phyloP scores from a whole-genome alignment of 306 rosid genomes.

The Castanea sativa region DNA sequence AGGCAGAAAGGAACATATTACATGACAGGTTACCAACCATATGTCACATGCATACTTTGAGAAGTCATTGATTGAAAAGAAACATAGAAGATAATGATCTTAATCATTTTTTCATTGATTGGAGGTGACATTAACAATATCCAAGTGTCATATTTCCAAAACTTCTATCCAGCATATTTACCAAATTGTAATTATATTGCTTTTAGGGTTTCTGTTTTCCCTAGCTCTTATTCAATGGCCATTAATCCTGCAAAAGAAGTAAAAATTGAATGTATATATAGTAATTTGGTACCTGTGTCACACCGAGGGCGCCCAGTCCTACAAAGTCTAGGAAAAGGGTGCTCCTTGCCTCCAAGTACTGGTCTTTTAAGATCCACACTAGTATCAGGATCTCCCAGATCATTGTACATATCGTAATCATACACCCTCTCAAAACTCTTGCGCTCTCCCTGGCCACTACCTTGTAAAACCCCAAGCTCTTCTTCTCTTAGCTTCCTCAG shows the following conservation, averaged over 20 bases:
- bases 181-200: too few species aligned
- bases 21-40: too few species aligned
- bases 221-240: too few species aligned
- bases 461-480: constrained; percentile 37
- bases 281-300: background rate
- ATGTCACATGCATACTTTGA: too few species aligned
- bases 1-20: too few species aligned
- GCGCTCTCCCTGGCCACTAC: constrained; percentile 44
- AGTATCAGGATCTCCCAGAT: constrained; percentile 37
- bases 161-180: too few species aligned
- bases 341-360: constrained; percentile 27
- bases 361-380: constrained; percentile 24
- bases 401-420: constrained; percentile 53
- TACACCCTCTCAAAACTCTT: constrained; percentile 36
- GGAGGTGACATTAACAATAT: too few species aligned
- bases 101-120: too few species aligned
- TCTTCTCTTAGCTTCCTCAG: constrained; percentile 35
- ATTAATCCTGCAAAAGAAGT: too few species aligned
- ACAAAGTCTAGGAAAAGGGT: constrained; percentile 36
- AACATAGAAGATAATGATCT: too few species aligned
- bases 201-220: background rate
- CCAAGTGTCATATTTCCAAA: too few species aligned
- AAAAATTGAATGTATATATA: background rate
- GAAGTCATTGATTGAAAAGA: too few species aligned
- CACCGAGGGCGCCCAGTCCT: constrained; percentile 32